Evolutionary conservation across 176 grass and related monocot genomes (phyloP).

Genomic region (Puya raimondii): DNA sequence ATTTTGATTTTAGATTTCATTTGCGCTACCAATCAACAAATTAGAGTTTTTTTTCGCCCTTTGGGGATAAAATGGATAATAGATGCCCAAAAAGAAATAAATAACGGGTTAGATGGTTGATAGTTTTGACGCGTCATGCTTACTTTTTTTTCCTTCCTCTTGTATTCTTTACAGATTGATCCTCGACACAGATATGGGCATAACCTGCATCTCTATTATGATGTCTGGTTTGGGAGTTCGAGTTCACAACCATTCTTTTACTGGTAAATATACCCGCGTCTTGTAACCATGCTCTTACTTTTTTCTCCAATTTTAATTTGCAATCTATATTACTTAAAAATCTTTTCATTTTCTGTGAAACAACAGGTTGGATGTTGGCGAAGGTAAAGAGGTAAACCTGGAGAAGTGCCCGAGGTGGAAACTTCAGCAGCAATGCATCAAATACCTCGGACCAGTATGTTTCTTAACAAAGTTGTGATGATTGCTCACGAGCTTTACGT

Average conservation of each 20-base stretch:
- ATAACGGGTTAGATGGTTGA: background rate
- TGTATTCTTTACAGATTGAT: slow-evolving; percentile 69
- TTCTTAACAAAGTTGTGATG: slow-evolving; percentile 4
- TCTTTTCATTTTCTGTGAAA: slow-evolving; percentile 10
- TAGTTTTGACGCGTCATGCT: background rate
- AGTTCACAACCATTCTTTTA: slow-evolving; percentile 91
- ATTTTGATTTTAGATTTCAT: background rate
- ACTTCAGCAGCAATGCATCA: slow-evolving; percentile 84
- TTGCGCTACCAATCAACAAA: background rate
- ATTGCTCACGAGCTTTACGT: no score
- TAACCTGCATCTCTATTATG: slow-evolving; percentile 86
- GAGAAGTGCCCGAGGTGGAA: slow-evolving; percentile 70
- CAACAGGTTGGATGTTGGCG: slow-evolving; percentile 88
- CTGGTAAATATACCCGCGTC: slow-evolving; percentile 39
- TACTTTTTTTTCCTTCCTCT: background rate
- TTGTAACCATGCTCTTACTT: background rate
- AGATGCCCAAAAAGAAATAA: no score
- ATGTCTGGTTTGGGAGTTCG: slow-evolving; percentile 73
- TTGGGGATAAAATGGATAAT: no score
- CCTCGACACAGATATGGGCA: slow-evolving; percentile 92
- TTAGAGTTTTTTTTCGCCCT: background rate
- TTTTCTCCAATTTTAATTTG: slow-evolving; percentile 7
- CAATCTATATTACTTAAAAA: background rate
- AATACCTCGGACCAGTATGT: slow-evolving; percentile 85
- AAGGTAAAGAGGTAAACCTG: slow-evolving; percentile 88